Base-by-base conservation (phyloP, 2,329 filamentous ascomycete species). In the Venturia effusa region DNA sequence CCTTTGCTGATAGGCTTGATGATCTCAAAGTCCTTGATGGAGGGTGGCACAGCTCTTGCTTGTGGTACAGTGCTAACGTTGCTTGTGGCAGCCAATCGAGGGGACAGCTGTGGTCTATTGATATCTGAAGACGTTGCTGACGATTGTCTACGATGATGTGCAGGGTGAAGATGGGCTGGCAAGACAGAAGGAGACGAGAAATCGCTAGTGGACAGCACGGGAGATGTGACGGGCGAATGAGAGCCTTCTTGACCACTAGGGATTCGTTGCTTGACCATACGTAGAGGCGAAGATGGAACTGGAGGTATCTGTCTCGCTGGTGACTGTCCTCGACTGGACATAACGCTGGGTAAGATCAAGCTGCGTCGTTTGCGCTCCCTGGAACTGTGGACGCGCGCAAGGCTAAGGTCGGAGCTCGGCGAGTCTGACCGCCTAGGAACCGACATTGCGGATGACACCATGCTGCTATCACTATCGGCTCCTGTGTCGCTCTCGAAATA, bases 1-100 rank as follows among this genome's bases (percentile, higher is more conserved):
- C 94, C 94, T 76, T 97, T 97, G 77, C 94, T 99, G 76, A 99
- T 99, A 6, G 94, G 94, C 72, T 99, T 99, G 78, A 99, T 96
- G 69, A 99, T 96, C 74, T 99, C 94, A 69, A 99, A 99, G 72
- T 99, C 94, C 70, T 97, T 97, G 78, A 99, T 99, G 0, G 95
- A 99, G 8, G 93, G 92, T 3, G 94, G 90, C 1, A 93, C 88
- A 37, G 93, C 91, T 65, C 92, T 88, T 60, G 92, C 90, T 73
- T 96, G 92, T 1, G 89, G 89, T 37, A 92, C 89, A 45, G 86
- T 84, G 65, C 84, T 87, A 24, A 88, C 88, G 48, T 86, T 84
- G 65, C 84, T 87, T 22, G 88, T 88, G 3, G 90, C 88, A 59
- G 83, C 85, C 61, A 97, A 75, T 30, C 92, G 86, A 6, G 94